A percentile compares a stretch with the other conserved stretches of the same genome.
phyloP scores from a whole-genome alignment of 202 grass and related monocot genomes.

The Cymbopogon flexuosus region DNA sequence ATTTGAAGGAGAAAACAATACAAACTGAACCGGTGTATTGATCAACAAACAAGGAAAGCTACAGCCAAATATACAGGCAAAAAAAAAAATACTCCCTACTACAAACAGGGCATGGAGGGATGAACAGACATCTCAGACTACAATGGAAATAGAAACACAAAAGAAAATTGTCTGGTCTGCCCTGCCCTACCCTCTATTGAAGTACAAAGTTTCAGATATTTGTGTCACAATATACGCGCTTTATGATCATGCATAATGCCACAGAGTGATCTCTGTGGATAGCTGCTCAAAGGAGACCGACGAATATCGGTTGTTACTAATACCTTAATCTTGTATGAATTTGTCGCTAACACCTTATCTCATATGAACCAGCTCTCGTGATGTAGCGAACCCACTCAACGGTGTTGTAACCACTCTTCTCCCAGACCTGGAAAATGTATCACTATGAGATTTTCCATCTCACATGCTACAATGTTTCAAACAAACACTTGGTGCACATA shows the following conservation, averaged over 20 bases:
- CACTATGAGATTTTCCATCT: constrained; percentile 10
- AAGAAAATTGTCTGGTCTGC: constrained; percentile 15
- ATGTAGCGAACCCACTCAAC: constrained; percentile 99
- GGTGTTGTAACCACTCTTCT: constrained; percentile 98
- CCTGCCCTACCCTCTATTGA: constrained; percentile 10
- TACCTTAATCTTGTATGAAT: constrained; percentile 87
- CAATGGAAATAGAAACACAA: constrained; percentile 8
- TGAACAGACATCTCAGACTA: constrained; percentile 34
- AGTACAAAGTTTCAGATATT: constrained; percentile 24
- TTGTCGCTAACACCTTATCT: constrained; percentile 77
- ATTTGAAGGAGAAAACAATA: constrained; percentile 18
- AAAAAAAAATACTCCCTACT: constrained; percentile 31
- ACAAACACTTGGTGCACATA: constrained; percentile 32
- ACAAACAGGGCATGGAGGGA: constrained; percentile 30
- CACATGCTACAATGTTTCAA: background rate
- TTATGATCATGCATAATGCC: constrained; percentile 26
- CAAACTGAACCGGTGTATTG: constrained; percentile 25
- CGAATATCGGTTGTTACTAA: constrained; percentile 31
- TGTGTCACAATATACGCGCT: constrained; percentile 18
- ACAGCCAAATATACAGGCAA: constrained; percentile 46
- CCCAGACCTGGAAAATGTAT: constrained; percentile 78
- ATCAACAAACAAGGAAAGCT: constrained; percentile 36
- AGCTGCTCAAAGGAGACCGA: background rate
- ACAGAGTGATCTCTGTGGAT: background rate
- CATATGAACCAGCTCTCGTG: constrained; percentile 91